Evolutionary conservation across 2,329 filamentous ascomycete species (phyloP).

Genomic region (Alternaria sp.): DNA sequence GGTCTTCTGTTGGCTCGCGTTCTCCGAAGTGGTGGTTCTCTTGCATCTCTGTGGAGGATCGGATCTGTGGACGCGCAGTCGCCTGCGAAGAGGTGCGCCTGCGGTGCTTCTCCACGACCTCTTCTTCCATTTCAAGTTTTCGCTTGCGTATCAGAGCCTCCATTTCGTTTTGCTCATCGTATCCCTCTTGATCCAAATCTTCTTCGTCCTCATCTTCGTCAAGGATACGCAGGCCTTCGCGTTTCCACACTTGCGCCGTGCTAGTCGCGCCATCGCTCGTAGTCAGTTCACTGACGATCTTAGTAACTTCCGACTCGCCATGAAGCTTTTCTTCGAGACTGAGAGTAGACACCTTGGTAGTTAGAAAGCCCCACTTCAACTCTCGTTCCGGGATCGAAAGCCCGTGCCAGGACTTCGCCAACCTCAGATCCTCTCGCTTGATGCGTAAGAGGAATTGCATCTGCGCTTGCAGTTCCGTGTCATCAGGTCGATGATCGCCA

Average conservation of each 20-base stretch:
- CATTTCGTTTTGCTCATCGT: constrained; percentile 39
- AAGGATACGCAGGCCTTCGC: constrained; percentile 55
- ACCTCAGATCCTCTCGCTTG: constrained; percentile 40
- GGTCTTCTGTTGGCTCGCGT: not conserved
- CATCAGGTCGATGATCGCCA: constrained; percentile 1
- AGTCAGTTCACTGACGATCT: constrained; percentile 45
- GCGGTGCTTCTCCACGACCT: not conserved
- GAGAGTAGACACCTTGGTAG: constrained; percentile 47
- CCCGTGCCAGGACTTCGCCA: constrained; percentile 50
- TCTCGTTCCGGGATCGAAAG: constrained; percentile 48
- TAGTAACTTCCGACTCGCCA: constrained; percentile 47
- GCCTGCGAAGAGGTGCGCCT: not conserved
- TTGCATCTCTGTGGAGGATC: not conserved
- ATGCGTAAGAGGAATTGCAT: constrained; percentile 42
- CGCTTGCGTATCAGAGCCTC: constrained; percentile 49
- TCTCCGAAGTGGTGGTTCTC: constrained; percentile 2
- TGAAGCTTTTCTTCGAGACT: constrained; percentile 49
- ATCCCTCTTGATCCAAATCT: constrained; percentile 24
- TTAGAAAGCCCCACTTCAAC: constrained; percentile 58
- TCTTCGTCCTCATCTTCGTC: constrained; percentile 50
- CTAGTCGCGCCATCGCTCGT: constrained; percentile 48
- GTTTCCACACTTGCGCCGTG: constrained; percentile 56
- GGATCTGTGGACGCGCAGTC: not conserved
- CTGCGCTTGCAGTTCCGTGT: constrained; percentile 40
- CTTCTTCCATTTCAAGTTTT: constrained; percentile 31